phyloP scores from a whole-genome alignment of 306 rosid genomes.

The Cicer arietinum region DNA sequence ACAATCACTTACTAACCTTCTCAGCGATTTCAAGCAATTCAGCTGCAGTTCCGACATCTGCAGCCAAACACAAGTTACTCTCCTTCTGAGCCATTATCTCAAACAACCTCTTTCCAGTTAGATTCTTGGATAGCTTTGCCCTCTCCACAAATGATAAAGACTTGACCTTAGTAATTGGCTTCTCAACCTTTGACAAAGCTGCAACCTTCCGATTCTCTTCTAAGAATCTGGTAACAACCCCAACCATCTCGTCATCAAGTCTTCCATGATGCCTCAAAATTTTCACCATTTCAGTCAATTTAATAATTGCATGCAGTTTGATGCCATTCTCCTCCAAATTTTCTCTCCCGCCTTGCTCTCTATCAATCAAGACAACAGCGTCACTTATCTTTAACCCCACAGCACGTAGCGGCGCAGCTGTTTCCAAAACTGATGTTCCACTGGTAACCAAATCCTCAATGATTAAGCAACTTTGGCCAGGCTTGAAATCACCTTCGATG shows the following conservation, averaged over 20 bases:
- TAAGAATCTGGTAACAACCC: slow-evolving; percentile 59
- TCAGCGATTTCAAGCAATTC: slow-evolving; percentile 88
- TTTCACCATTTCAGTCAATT: slow-evolving; percentile 77
- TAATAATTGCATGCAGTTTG: slow-evolving; percentile 65
- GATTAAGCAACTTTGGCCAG: slow-evolving; percentile 70
- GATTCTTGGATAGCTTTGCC: slow-evolving; percentile 74
- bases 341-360: slow-evolving; percentile 92
- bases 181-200: slow-evolving; percentile 53
- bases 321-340: slow-evolving; percentile 81
- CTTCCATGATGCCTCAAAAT: slow-evolving; percentile 79
- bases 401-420: slow-evolving; percentile 74
- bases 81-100: slow-evolving; percentile 82
- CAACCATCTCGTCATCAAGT: slow-evolving; percentile 69
- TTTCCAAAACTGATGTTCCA: slow-evolving; percentile 82
- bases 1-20: slow-evolving; percentile 52
- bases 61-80: slow-evolving; percentile 82
- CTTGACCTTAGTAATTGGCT: slow-evolving; percentile 52
- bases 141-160: slow-evolving; percentile 69
- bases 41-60: slow-evolving; percentile 83
- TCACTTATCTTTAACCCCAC: slow-evolving; percentile 77
- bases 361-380: slow-evolving; percentile 83
- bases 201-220: slow-evolving; percentile 82
- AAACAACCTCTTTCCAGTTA: slow-evolving; percentile 79
- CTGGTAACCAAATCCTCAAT: slow-evolving; percentile 90
- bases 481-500: slow-evolving; percentile 68